Percentiles rank a stretch among this genome's conserved stretches.
Evolutionary conservation across 2,329 filamentous ascomycete genomes (phyloP).

Genomic region (Exophiala xenobiotica): DNA sequence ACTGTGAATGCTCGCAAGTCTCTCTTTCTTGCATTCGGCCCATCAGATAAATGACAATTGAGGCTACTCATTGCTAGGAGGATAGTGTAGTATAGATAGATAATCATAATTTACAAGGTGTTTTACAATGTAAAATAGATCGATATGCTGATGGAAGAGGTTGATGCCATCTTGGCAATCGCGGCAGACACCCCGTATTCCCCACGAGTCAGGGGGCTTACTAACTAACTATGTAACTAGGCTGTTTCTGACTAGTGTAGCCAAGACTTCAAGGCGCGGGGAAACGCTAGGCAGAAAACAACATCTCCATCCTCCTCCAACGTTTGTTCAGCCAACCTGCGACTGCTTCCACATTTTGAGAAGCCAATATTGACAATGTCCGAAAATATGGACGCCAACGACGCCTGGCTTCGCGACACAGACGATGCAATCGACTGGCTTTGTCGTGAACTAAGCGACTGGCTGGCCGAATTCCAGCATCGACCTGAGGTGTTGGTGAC

Average conservation of each 20-base stretch:
- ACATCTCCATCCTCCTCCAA: too few relatives aligned
- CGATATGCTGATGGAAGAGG: too few relatives aligned
- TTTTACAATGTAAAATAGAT: too few relatives aligned
- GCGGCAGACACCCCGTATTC: background rate
- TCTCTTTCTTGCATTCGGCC: too few relatives aligned
- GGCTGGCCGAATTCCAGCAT: background rate
- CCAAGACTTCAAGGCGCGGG: background rate
- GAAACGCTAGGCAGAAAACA: background rate
- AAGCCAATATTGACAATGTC: background rate
- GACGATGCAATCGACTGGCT: background rate
- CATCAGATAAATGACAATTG: too few relatives aligned
- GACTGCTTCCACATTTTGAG: background rate
- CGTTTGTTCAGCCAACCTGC: background rate
- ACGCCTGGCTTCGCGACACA: background rate
- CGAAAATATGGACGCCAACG: background rate
- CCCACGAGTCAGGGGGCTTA: background rate
- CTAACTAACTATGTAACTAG: background rate
- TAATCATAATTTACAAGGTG: too few relatives aligned
- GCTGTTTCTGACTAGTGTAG: background rate
- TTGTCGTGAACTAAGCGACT: conserved; percentile 1
- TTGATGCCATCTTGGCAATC: too few relatives aligned
- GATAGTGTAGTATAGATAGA: too few relatives aligned
- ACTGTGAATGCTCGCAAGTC: too few relatives aligned
- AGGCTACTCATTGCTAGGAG: too few relatives aligned
- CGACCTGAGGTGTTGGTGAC: background rate